phyloP scores from a whole-genome alignment of 2,329 filamentous ascomycete genomes.

The Paecilomyces formosus region DNA sequence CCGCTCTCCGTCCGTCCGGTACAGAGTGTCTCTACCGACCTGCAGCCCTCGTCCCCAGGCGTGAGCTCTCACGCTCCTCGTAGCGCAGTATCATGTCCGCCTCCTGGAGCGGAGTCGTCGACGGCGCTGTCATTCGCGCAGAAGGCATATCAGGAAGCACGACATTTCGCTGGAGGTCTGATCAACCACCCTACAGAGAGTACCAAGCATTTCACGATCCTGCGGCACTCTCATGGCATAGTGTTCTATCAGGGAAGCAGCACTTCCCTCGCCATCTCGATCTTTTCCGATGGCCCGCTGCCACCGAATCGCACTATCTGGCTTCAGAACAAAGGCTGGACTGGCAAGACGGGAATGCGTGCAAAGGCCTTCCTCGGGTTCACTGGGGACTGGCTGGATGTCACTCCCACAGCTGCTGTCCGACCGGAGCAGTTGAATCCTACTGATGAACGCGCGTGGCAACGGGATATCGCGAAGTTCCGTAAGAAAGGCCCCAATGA shows the following conservation, averaged over 20 bases:
- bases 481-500: conserved; percentile 45
- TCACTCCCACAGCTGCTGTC: conserved; percentile 52
- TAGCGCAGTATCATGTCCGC: conserved; percentile 6
- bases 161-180: conserved; percentile 59
- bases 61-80: conserved; percentile 6
- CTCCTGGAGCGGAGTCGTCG: conserved; percentile 7
- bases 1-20: neutral
- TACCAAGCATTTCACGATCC: conserved; percentile 58
- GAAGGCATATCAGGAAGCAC: conserved; percentile 45
- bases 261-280: conserved; percentile 57
- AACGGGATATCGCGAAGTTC: conserved; percentile 61
- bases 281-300: conserved; percentile 54
- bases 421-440: conserved; percentile 43
- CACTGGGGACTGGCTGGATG: conserved; percentile 57
- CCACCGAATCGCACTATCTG: conserved; percentile 55
- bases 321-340: conserved; percentile 62
- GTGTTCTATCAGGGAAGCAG: conserved; percentile 60
- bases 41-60: conserved; percentile 1
- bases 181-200: conserved; percentile 57
- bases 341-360: conserved; percentile 61
- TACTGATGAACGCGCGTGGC: conserved; percentile 58
- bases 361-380: conserved; percentile 56
- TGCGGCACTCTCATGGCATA: conserved; percentile 58
- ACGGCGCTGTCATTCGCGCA: conserved; percentile 11
- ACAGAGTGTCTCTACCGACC: neutral